Percentiles rank a stretch among this genome's conserved stretches.
These are phyloP conservation scores for Rhodotorula babjevae DNA, from an alignment of 768 basidiomycete species.

Conservation along the genomic window DNA sequence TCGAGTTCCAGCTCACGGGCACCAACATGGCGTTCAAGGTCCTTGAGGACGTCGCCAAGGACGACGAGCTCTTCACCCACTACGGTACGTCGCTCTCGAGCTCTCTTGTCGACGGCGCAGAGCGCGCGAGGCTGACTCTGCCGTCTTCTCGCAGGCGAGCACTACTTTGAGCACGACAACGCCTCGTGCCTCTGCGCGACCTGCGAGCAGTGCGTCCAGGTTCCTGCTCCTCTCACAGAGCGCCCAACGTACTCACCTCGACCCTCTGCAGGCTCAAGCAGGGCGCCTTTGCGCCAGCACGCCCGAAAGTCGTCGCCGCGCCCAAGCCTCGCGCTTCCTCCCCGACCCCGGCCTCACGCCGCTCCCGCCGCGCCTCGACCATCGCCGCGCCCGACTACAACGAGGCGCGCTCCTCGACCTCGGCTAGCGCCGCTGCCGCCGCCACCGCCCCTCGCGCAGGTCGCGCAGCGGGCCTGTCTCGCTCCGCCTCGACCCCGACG, in stretches of 20 bases:
- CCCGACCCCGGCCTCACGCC: not conserved
- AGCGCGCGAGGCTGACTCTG: not conserved
- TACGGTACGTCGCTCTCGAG: slow-evolving; percentile 17
- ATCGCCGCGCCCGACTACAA: slow-evolving; percentile 15
- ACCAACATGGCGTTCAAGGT: slow-evolving; percentile 35
- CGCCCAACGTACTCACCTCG: not conserved
- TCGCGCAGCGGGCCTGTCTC: not conserved
- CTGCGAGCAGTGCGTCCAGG: slow-evolving; percentile 26
- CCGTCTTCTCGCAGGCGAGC: slow-evolving; percentile 13
- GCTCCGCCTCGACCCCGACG: not conserved
- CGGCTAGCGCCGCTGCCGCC: slow-evolving; percentile 4
- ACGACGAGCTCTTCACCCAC: slow-evolving; percentile 37
- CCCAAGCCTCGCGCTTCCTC: not conserved
- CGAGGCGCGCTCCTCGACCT: slow-evolving; percentile 1
- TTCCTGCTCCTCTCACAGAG: not conserved
- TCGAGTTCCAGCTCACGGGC: slow-evolving; percentile 27
- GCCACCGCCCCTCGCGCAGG: slow-evolving; percentile 14
- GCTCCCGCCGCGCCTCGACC: not conserved
- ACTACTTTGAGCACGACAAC: slow-evolving; percentile 37
- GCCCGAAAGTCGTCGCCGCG: not conserved
- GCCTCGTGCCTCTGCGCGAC: slow-evolving; percentile 35
- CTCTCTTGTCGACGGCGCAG: accelerated
- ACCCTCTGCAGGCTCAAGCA: slow-evolving; percentile 10
- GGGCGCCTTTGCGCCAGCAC: slow-evolving; percentile 26
- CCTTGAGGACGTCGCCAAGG: slow-evolving; percentile 32